Conservation (phyloP, 2,329 filamentous ascomycete genomes). For the Aureobasidium sp. region DNA sequence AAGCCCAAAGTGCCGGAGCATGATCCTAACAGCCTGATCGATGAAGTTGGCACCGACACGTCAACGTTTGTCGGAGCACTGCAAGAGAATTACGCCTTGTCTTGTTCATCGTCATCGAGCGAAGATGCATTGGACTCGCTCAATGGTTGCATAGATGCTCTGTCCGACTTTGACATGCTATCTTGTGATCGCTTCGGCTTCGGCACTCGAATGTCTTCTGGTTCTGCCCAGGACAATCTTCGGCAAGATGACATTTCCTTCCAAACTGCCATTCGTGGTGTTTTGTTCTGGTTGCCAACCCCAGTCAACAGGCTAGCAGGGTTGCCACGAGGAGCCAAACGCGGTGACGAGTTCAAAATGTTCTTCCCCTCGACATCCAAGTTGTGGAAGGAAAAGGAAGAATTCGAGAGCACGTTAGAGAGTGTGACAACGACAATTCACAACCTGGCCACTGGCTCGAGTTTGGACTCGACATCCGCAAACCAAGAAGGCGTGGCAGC, state of each 20-base stretch:
- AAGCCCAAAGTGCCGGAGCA: conserved; percentile 40
- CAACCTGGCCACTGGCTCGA: neutral
- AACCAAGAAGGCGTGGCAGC: conserved; percentile 20
- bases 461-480: neutral
- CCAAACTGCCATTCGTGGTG: conserved; percentile 77
- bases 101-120: conserved; percentile 60
- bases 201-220: conserved; percentile 45
- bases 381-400: conserved; percentile 76
- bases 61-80: conserved; percentile 83
- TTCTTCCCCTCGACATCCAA: conserved; percentile 83
- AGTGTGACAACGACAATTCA: conserved; percentile 40
- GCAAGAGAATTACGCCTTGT: conserved; percentile 88
- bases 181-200: conserved; percentile 64
- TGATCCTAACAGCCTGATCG: conserved; percentile 63
- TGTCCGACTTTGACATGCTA: conserved; percentile 84
- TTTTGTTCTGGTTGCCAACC: conserved; percentile 76
- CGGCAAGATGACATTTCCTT: conserved; percentile 93
- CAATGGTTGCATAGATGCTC: conserved; percentile 74
- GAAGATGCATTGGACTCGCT: conserved; percentile 65
- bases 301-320: conserved; percentile 63
- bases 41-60: conserved; percentile 88
- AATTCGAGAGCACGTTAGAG: conserved; percentile 67
- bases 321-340: conserved; percentile 26
- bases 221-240: conserved; percentile 59
- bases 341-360: conserved; percentile 69